Evolutionary conservation across 495 filamentous ascomycete species (phyloP).

Genomic region (Penicillium fimorum): DNA sequence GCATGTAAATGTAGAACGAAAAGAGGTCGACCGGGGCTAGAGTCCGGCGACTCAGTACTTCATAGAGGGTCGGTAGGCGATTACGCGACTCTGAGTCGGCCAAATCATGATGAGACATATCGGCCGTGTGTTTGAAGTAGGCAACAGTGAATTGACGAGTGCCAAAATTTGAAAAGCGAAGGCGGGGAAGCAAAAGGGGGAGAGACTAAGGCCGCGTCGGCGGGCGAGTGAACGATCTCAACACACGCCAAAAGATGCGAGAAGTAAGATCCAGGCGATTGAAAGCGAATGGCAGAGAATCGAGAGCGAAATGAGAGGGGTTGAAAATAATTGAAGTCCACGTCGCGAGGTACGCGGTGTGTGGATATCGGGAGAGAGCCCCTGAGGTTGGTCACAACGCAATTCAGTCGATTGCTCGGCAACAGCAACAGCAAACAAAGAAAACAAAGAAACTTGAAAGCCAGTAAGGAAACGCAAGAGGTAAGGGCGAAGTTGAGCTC

Average conservation of each 20-base stretch:
- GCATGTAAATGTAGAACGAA: conserved; percentile 99
- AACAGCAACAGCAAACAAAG: conserved; percentile 9
- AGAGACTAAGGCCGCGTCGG: conserved; percentile 12
- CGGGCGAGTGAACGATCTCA: conserved; percentile 10
- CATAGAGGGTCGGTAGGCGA: conserved; percentile 87
- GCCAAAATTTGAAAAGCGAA: conserved; percentile 17
- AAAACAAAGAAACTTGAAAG: conserved; percentile 9
- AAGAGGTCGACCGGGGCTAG: conserved; percentile 92
- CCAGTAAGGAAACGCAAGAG: conserved; percentile 9
- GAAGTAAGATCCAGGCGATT: conserved; percentile 2
- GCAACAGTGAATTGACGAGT: conserved; percentile 25
- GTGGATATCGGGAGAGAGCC: conserved; percentile 6
- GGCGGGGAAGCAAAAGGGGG: conserved; percentile 24
- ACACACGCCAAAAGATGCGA: conserved; percentile 10
- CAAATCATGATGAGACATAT: conserved; percentile 36
- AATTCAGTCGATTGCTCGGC: conserved; percentile 11
- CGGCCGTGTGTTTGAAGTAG: conserved; percentile 13
- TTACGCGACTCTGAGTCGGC: conserved; percentile 59
- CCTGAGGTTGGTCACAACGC: conserved; percentile 5
- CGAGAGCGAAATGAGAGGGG: conserved; percentile 13
- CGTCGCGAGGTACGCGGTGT: conserved; percentile 15
- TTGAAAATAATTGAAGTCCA: conserved; percentile 13
- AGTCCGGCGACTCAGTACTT: conserved; percentile 89
- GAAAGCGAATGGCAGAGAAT: conserved; percentile 6
- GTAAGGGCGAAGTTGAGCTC: conserved; percentile 20